phyloP scores from a whole-genome alignment of 2,329 filamentous ascomycete species.

The Botrytis elliptica region DNA sequence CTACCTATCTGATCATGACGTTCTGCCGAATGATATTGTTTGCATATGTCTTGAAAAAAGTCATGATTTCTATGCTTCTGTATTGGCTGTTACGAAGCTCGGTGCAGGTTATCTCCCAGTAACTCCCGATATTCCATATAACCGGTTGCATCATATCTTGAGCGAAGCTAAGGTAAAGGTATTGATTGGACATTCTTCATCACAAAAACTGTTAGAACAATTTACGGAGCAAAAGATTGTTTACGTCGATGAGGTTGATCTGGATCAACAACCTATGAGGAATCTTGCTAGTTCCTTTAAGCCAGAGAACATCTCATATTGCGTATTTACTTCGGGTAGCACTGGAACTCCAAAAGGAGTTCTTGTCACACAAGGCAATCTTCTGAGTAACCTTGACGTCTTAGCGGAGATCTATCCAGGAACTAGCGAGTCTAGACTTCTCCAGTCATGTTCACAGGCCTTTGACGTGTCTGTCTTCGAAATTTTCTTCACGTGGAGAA shows the following conservation, averaged over 20 bases:
- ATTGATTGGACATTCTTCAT: slow-evolving; percentile 45
- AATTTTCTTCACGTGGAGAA: slow-evolving; percentile 80
- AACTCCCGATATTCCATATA: slow-evolving; percentile 65
- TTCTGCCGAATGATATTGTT: slow-evolving; percentile 57
- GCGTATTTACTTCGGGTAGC: slow-evolving; percentile 81
- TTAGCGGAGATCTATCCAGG: slow-evolving; percentile 66
- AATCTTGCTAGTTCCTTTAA: slow-evolving; percentile 27
- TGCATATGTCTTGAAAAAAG: slow-evolving; percentile 79
- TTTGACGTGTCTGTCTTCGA: slow-evolving; percentile 91
- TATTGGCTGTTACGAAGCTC: slow-evolving; percentile 71
- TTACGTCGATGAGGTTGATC: slow-evolving; percentile 37
- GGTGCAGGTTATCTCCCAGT: slow-evolving; percentile 81
- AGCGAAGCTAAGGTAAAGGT: slow-evolving; percentile 54
- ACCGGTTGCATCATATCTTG: slow-evolving; percentile 62
- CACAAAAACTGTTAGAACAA: slow-evolving; percentile 26
- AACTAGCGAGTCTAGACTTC: slow-evolving; percentile 50
- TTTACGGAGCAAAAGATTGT: slow-evolving; percentile 30
- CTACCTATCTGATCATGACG: slow-evolving; percentile 49
- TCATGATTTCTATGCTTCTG: slow-evolving; percentile 66
- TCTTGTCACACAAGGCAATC: slow-evolving; percentile 71
- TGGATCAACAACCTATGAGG: slow-evolving; percentile 22
- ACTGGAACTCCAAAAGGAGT: slow-evolving; percentile 78
- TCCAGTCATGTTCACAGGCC: slow-evolving; percentile 81
- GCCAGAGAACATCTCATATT: slow-evolving; percentile 58
- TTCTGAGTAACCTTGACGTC: slow-evolving; percentile 71